A percentile compares a stretch with the other conserved stretches of the same genome.
phyloP scores from a whole-genome alignment of 163 green algal species.

The Scenedesmus sp. region DNA sequence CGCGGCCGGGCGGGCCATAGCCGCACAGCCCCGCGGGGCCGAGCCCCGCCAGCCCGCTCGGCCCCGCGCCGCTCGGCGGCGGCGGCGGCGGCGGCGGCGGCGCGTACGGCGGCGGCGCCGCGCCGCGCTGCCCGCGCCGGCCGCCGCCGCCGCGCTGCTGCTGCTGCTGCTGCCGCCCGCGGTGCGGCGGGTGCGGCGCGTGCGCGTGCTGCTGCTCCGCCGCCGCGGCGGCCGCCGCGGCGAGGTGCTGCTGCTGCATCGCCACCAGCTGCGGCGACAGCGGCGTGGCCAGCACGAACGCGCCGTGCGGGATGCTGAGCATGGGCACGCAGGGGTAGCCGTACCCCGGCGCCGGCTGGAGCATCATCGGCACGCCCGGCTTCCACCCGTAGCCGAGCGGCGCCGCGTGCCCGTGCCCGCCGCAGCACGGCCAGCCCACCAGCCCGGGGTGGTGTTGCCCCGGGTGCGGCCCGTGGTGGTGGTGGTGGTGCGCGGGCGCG shows the following conservation, averaged over 20 bases:
- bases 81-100: background rate
- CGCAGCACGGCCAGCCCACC: slow-evolving; percentile 3
- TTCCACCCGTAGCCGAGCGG: slow-evolving; percentile 35
- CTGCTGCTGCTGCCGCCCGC: background rate
- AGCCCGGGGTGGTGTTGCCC: background rate
- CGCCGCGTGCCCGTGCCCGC: too few species aligned
- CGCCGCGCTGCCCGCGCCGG: slow-evolving; percentile 24
- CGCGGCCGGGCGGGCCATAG: background rate
- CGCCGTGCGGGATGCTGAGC: slow-evolving; percentile 15
- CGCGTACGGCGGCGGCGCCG: too few species aligned
- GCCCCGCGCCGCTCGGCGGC: background rate
- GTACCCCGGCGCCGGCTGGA: slow-evolving; percentile 21
- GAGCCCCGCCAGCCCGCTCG: too few species aligned
- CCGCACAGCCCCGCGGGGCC: background rate
- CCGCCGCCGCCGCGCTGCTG: background rate
- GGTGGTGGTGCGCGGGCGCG: too few species aligned
- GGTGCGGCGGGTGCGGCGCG: background rate
- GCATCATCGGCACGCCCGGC: slow-evolving; percentile 13
- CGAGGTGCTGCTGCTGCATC: slow-evolving; percentile 22
- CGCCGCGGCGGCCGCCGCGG: background rate
- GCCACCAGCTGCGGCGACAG: slow-evolving; percentile 19
- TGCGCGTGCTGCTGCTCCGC: background rate
- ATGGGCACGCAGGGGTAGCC: slow-evolving; percentile 27
- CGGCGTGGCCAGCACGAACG: slow-evolving; percentile 8
- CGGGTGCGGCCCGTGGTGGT: background rate